Base-by-base conservation (phyloP, 202 grass and related monocot genomes). In the Musa balbisiana region DNA sequence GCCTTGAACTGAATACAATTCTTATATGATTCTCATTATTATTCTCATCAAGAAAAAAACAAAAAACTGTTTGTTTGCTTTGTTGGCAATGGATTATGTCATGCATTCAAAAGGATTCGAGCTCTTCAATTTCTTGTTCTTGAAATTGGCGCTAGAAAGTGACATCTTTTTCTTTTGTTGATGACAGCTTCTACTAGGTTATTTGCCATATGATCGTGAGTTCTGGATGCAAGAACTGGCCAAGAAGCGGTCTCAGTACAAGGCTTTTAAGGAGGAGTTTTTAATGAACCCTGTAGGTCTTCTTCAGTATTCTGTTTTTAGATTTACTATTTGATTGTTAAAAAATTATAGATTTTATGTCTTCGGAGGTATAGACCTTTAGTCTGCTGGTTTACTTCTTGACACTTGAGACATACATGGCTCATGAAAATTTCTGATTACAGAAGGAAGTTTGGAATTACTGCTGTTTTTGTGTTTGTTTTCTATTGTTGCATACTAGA, bases 241-340 rank as follows among this genome's bases (percentile, higher is more conserved):
- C 73, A 93, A 85, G 71, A 97, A 86, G 76, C 86, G 88, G 82
- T 82, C 73, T 49, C 82, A 93, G 25, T 97, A 91, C 23, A 69
- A 81, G 55, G 80, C 82, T 69, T 91, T 97, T 76, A 91, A 91
- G 85, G 84, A 89, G 6, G 90, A 97, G 52, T 91, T 97, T 72
- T 87, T 91, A 73, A 54, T 80, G 80, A 97, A 87, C 62, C 88
- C 88, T 83, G 90, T 93, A 86, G 82, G 86, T 70, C 29, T 86
- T 67, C 52, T 69, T 43, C 33, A 43, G 33, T 43, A 43, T 43
- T 43, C 23, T 22, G 23, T 29, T 22, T 55, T 80, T 80, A 51
- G 75, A 70, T 59, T 8, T 73, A 67, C 49, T 69, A 63, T 63
- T 9, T 69, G 20, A 65, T 17, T 83, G 64, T 49, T 75, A 52